These are phyloP conservation scores for Capsicum baccatum DNA, from an alignment of 257 asterid species.

Conservation along the genomic window DNA sequence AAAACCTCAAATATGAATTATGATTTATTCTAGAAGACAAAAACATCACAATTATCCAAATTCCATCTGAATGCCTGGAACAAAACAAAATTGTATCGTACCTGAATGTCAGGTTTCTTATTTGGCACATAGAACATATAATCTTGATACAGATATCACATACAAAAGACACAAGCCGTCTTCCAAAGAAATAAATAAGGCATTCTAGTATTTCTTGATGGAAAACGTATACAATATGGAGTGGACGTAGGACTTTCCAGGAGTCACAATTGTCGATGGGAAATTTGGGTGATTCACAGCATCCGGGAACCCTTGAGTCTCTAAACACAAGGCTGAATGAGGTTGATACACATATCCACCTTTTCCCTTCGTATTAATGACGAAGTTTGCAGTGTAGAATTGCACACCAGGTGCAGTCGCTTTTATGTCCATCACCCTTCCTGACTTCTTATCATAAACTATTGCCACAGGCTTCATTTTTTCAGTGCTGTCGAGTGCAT, in stretches of 20 bases:
- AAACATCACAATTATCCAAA: no score
- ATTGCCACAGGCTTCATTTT: conserved; percentile 24
- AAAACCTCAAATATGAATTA: no score
- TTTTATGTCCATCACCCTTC: conserved; percentile 27
- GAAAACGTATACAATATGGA: conserved; percentile 53
- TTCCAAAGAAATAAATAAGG: not conserved
- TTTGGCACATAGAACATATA: not conserved
- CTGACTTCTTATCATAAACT: conserved; percentile 31
- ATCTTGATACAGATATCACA: not conserved
- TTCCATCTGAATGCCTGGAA: not conserved
- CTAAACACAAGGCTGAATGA: conserved; percentile 30
- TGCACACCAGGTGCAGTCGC: conserved; percentile 34
- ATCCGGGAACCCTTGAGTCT: conserved; percentile 92
- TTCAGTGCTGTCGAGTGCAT: conserved; percentile 25
- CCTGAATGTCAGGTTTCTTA: not conserved
- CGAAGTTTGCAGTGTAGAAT: conserved; percentile 21
- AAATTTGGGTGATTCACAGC: conserved; percentile 79
- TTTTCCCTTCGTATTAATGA: conserved; percentile 27
- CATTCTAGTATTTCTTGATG: conserved; percentile 25
- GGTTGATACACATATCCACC: conserved; percentile 32
- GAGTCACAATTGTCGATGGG: conserved; percentile 64
- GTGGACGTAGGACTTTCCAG: conserved; percentile 59
- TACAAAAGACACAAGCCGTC: not conserved
- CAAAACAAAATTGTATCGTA: not conserved
- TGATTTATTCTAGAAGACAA: no score